These are phyloP conservation scores for Saccharomycopsis lassenensis DNA, from an alignment of 805 yeast genomes.

Conservation along the genomic window DNA sequence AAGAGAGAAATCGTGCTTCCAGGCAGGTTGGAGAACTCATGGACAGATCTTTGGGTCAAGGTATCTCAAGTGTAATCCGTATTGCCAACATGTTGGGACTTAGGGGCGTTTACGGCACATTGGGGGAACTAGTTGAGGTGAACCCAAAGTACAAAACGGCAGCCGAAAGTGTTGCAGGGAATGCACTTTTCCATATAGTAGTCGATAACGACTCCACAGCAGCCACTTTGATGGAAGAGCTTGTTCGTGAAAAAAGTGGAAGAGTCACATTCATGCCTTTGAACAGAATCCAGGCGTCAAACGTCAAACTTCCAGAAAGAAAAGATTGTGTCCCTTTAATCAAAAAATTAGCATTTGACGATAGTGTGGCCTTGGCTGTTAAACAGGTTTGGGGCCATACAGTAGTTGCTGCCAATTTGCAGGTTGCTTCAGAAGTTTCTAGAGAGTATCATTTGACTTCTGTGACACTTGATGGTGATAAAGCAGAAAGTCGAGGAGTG, in stretches of 20 bases:
- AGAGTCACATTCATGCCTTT: conserved; percentile 88
- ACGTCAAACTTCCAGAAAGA: conserved; percentile 46
- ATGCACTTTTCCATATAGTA: conserved; percentile 74
- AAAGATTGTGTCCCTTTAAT: conserved; percentile 65
- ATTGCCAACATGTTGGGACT: conserved; percentile 51
- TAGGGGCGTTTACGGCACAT: conserved; percentile 64
- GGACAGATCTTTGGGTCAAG: conserved; percentile 60
- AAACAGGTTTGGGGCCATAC: conserved; percentile 73
- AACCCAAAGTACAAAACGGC: conserved; percentile 78
- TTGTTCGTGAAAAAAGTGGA: conserved; percentile 60
- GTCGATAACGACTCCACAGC: conserved; percentile 82
- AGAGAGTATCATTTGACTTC: conserved; percentile 52
- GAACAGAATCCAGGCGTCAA: conserved; percentile 44
- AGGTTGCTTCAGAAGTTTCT: conserved; percentile 58
- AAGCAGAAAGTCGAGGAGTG: conserved; percentile 75
- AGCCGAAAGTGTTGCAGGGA: conserved; percentile 84
- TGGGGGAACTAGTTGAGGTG: conserved; percentile 74
- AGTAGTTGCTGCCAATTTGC: conserved; percentile 62
- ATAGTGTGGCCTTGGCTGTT: conserved; percentile 52
- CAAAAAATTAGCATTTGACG: conserved; percentile 56
- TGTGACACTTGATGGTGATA: conserved; percentile 87
- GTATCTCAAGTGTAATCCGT: conserved; percentile 57
- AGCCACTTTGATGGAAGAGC: conserved; percentile 61
- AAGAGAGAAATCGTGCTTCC: conserved; percentile 46
- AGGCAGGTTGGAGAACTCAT: conserved; percentile 58